These are phyloP conservation scores for Gloeophyllum trabeum DNA, from an alignment of 768 basidiomycete genomes.

Conservation along the genomic window DNA sequence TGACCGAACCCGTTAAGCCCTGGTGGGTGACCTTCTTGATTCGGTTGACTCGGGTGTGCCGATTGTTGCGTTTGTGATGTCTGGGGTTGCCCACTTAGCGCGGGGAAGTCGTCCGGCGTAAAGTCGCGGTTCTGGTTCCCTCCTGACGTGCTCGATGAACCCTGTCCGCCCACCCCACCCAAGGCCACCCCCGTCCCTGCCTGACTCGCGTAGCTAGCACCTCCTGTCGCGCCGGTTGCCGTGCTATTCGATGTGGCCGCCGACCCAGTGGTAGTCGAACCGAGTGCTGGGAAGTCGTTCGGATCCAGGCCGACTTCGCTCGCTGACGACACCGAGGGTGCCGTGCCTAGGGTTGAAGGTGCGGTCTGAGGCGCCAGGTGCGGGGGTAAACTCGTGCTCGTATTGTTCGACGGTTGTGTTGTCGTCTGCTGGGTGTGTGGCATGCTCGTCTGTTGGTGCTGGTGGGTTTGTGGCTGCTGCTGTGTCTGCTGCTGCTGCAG, in stretches of 20 bases:
- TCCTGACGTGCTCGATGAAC: conserved; percentile 21
- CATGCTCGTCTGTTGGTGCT: conserved; percentile 13
- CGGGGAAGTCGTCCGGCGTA: conserved; percentile 86
- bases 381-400: background rate
- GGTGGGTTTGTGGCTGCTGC: conserved; percentile 21
- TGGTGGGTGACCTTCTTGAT: conserved; percentile 43
- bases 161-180: conserved; percentile 25
- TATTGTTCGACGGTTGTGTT: background rate
- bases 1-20: conserved; percentile 61
- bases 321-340: conserved; percentile 51
- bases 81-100: conserved; percentile 58
- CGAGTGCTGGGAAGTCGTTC: conserved; percentile 83
- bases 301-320: conserved; percentile 76
- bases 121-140: conserved; percentile 48
- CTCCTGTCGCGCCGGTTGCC: conserved; percentile 25
- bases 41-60: conserved; percentile 19
- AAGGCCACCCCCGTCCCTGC: conserved; percentile 55
- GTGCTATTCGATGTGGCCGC: conserved; percentile 25
- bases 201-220: conserved; percentile 65
- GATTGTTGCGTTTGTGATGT: conserved; percentile 27
- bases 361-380: conserved; percentile 17
- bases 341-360: conserved; percentile 24
- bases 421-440: conserved; percentile 17
- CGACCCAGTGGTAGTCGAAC: conserved; percentile 40
- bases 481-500: conserved; percentile 24